Conservation (phyloP, 768 basidiomycete species). For the Suillus variegatus region DNA sequence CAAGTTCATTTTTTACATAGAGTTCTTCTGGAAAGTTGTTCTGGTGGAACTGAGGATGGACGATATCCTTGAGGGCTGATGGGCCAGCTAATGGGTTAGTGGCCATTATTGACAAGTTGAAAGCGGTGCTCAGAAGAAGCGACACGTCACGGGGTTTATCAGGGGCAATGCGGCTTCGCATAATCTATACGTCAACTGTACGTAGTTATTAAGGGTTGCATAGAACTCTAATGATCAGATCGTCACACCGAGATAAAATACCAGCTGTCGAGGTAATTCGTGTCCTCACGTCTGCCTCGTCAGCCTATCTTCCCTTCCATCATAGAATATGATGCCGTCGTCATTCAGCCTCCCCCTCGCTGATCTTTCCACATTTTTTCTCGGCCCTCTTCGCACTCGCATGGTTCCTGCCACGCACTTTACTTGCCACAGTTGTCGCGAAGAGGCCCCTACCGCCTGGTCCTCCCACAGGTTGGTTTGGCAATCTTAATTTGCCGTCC, state of each 20-base stretch:
- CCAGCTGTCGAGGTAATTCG: neutral
- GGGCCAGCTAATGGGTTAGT: slow-evolving; percentile 57
- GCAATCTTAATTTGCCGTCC: slow-evolving; percentile 34
- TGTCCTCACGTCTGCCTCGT: neutral
- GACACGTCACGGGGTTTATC: slow-evolving; percentile 10
- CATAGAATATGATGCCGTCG: slow-evolving; percentile 6
- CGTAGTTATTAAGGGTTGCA: slow-evolving; percentile 2
- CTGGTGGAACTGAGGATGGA: slow-evolving; percentile 93
- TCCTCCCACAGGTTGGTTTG: slow-evolving; percentile 40
- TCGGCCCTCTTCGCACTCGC: slow-evolving; percentile 13
- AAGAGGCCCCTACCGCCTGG: slow-evolving; percentile 39
- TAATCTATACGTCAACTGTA: neutral
- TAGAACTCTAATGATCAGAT: neutral
- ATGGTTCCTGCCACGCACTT: slow-evolving; percentile 16
- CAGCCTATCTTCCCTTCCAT: neutral
- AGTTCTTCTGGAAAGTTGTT: slow-evolving; percentile 83
- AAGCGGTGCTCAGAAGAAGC: neutral
- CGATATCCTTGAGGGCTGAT: slow-evolving; percentile 63
- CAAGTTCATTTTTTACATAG: slow-evolving; percentile 79
- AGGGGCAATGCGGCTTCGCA: neutral
- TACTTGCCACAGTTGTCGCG: neutral
- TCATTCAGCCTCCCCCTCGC: neutral
- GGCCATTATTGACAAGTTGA: slow-evolving; percentile 32
- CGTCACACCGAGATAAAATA: neutral
- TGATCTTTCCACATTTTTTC: slow-evolving; percentile 4